Evolutionary conservation across 1,284 basidiomycete species (phyloP), one percentile per base, ranked within the genome.

Genomic region (Abortiporus biennis): DNA sequence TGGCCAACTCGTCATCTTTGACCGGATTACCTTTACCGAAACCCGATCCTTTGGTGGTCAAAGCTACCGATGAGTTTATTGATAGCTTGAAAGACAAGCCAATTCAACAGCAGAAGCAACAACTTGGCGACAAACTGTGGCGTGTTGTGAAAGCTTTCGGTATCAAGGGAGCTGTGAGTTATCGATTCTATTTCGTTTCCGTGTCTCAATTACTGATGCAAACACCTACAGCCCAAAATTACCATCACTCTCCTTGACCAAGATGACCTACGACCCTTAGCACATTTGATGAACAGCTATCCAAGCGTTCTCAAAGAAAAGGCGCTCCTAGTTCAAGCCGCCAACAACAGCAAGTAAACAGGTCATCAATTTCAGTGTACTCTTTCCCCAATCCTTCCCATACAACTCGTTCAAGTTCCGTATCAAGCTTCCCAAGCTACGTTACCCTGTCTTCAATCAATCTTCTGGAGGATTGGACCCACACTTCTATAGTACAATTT

Each of bases 251-350:
- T 94, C 8, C 67, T 94, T 43, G 89, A 93, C 53, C 74, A 83
- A 51, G 90, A 92, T 45, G 91, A 94, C 54, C 70, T 94, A 19
- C 75, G 86, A 24, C 68, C 88, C 1, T 71, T 93, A 30, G 85
- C 87, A 6, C 86, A 92, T 57, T 69, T 94, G 40, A 87, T 90
- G 85, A 87, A 90, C 60, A 85, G 84, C 56, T 92, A 91, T 58
- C 85, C 89, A 5, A 67, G 76, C 2, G 74, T 91, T 2, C 67
- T 93, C 47, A 88, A 83, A 64, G 86, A 89, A 60, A 90, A 89
- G 62, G 81, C 69, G 3, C 49, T 69, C 34, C 55, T 68, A 3
- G 40, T 65, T 13, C 69, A 71, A 43, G 59, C 59, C 4, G 52
- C 62, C 6, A 54, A 61, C 8, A 56, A 60, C 39, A 43, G 56